Conservation (phyloP, 208 protist genomes). For the Trypanosoma platydactyli region DNA sequence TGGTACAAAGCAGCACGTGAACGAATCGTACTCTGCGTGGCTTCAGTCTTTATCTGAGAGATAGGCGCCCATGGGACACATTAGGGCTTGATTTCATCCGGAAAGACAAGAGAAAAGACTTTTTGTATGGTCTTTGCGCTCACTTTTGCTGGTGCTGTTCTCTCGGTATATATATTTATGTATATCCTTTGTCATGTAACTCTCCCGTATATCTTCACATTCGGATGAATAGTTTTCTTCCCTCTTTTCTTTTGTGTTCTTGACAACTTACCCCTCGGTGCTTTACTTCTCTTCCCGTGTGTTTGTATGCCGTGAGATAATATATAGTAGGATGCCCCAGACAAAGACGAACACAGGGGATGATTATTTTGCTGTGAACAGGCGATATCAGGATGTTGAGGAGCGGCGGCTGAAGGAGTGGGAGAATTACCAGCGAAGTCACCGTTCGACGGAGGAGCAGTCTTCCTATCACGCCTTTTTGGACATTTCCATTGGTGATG, state of each 20-base stretch:
- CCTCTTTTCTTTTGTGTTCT: slow-evolving; percentile 8
- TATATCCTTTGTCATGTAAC: background rate
- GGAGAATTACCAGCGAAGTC: slow-evolving; percentile 85
- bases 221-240: background rate
- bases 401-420: slow-evolving; percentile 86
- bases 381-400: slow-evolving; percentile 67
- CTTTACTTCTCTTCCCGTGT: background rate
- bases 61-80: background rate
- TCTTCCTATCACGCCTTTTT: slow-evolving; percentile 72
- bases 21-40: slow-evolving; percentile 87
- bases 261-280: background rate
- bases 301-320: background rate
- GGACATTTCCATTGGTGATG: slow-evolving; percentile 80
- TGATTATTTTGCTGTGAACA: slow-evolving; percentile 26
- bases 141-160: slow-evolving; percentile 2
- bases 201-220: background rate
- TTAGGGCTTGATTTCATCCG: background rate
- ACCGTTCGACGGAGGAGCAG: slow-evolving; percentile 75
- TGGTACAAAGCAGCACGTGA: slow-evolving; percentile 68
- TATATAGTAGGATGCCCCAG: slow-evolving; percentile 8
- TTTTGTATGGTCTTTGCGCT: background rate
- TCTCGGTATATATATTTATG: background rate
- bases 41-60: slow-evolving; percentile 38
- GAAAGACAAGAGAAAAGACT: background rate
- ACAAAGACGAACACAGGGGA: slow-evolving; percentile 16